phyloP scores from a whole-genome alignment of 345 rosid genomes.

The Camelina neglecta region DNA sequence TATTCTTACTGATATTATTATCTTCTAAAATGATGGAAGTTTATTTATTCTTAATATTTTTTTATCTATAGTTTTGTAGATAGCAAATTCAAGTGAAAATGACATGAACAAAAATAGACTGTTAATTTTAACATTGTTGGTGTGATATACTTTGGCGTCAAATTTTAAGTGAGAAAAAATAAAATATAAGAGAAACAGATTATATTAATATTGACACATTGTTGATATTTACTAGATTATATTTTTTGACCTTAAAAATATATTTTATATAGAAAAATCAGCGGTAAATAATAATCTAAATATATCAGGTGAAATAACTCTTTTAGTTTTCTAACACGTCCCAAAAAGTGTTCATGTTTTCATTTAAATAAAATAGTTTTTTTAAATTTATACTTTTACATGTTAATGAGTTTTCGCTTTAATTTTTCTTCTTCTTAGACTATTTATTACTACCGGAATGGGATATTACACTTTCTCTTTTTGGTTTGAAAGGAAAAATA shows the following conservation, averaged over 20 bases:
- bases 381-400: no score
- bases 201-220: no score
- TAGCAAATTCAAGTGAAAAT: background rate
- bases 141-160: background rate
- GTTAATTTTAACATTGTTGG: background rate
- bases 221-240: no score
- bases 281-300: background rate
- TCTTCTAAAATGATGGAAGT: background rate
- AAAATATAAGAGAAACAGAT: background rate
- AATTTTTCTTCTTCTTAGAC: no score
- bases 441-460: no score
- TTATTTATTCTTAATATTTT: background rate
- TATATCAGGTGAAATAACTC: background rate
- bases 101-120: background rate
- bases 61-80: background rate
- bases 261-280: background rate
- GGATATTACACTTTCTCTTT: no score
- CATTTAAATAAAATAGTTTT: no score
- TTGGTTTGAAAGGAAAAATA: no score
- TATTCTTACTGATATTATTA: background rate
- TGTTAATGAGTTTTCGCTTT: no score
- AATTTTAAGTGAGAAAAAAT: background rate
- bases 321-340: background rate
- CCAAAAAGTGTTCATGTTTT: no score
- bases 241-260: no score